phyloP scores from a whole-genome alignment of 2,329 filamentous ascomycete species.

The Nemania abortiva region DNA sequence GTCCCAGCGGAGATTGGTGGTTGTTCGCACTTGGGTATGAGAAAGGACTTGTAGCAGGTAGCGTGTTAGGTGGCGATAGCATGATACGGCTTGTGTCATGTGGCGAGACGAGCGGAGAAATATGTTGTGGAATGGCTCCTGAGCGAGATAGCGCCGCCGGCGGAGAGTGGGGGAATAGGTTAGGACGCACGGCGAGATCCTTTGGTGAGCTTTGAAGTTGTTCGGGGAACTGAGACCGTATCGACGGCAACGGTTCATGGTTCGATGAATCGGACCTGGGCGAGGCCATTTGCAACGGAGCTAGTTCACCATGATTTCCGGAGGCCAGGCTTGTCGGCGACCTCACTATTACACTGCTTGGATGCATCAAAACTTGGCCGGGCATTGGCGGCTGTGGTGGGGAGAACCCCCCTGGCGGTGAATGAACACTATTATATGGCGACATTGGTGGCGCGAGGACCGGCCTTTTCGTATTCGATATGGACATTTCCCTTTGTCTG shows the following conservation, averaged over 20 bases:
- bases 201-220: constrained; percentile 53
- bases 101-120: constrained; percentile 64
- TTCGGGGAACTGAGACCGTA: constrained; percentile 51
- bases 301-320: constrained; percentile 48
- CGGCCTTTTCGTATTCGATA: constrained; percentile 41
- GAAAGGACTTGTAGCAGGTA: constrained; percentile 57
- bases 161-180: constrained; percentile 52
- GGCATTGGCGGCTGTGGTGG: constrained; percentile 42
- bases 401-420: constrained; percentile 46
- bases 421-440: constrained; percentile 45
- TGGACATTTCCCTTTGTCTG: constrained; percentile 39
- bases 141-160: constrained; percentile 50
- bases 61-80: constrained; percentile 60
- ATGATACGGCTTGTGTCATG: constrained; percentile 61
- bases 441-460: constrained; percentile 51
- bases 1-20: constrained; percentile 52
- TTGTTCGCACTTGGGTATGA: constrained; percentile 50
- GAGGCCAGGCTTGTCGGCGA: constrained; percentile 54
- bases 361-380: constrained; percentile 50
- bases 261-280: constrained; percentile 55
- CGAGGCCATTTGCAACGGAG: constrained; percentile 55
- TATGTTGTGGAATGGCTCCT: constrained; percentile 53
- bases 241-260: constrained; percentile 56
- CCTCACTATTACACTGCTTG: constrained; percentile 44
- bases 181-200: constrained; percentile 48